Evolutionary conservation across 345 rosid genomes (phyloP), one percentile per base, ranked within the genome.

Genomic region (Dipteronia sinensis): DNA sequence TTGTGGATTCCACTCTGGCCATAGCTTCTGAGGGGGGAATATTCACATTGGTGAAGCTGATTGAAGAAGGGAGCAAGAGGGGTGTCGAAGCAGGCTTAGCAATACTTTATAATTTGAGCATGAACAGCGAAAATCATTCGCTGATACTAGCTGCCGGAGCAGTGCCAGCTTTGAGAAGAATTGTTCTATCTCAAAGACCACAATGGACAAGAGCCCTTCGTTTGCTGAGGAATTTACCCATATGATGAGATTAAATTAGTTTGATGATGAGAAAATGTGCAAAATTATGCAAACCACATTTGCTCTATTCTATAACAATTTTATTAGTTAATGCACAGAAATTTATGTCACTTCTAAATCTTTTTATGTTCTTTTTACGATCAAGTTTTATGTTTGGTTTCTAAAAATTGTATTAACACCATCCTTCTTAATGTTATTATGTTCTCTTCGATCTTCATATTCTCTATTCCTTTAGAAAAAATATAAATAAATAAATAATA

Each of bases 101-200:
- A 1, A 82, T 95, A 63, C 86, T 93, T 23, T 92, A 95, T 80
- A 90, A 89, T 69, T 73, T 93, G 70, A 92, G 98, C 86, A 93
- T 92, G 97, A 91, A 95, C 83, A 73, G 81, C 1, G 98, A 93
- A 85, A 95, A 95, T 78, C 98, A 93, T 61, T 42, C 86, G 0
- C 90, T 91, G 3, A 92, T 95, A 67, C 67, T 89, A 7, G 91
- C 95, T 80, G 91, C 95, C 0, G 93, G 97, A 71, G 98, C 97
- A 23, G 93, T 88, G 31, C 91, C 98, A 44, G 87, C 77, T 19
- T 72, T 95, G 83, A 86, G 91, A 80, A 90, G 90, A 80, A 93
- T 95, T 80, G 85, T 95, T 69, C 76, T 87, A 59, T 83, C 92
- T 10, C 83, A 91, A 49, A 84, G 89, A 72, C 88, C 94, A 6